Percentiles rank a stretch among this genome's conserved stretches.
Evolutionary conservation across 148 eudicot genomes (phyloP).

Genomic region (Rhododendron simsii): DNA sequence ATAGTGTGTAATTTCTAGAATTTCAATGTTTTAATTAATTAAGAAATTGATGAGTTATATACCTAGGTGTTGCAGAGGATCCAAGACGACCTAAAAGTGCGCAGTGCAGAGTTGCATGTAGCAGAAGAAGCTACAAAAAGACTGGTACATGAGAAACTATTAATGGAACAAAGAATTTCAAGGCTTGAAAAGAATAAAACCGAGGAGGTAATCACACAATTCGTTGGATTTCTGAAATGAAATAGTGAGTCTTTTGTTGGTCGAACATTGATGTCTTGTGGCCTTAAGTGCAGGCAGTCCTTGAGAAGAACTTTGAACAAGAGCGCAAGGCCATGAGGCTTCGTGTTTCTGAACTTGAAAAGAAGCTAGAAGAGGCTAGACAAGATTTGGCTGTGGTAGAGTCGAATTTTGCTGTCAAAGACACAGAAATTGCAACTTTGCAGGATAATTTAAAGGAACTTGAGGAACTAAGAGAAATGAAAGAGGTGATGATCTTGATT

Average conservation of each 20-base stretch:
- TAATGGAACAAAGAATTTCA: constrained; percentile 58
- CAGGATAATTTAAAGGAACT: constrained; percentile 70
- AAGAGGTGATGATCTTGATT: constrained; percentile 52
- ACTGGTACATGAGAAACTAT: constrained; percentile 57
- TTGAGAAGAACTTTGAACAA: constrained; percentile 49
- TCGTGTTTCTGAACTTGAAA: constrained; percentile 66
- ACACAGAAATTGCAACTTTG: constrained; percentile 47
- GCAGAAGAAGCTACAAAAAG: constrained; percentile 72
- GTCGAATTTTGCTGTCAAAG: constrained; percentile 56
- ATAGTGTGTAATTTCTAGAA: not conserved
- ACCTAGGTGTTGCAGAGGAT: constrained; percentile 56
- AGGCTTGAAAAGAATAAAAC: constrained; percentile 59
- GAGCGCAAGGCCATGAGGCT: constrained; percentile 50
- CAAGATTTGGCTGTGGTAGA: constrained; percentile 46
- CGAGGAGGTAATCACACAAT: constrained; percentile 43
- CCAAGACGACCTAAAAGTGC: constrained; percentile 65
- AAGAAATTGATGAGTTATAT: not conserved
- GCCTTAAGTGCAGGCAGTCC: constrained; percentile 39
- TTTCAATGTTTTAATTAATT: not conserved
- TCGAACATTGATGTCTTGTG: constrained; percentile 13
- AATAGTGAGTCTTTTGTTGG: not conserved
- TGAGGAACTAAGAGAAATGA: constrained; percentile 94
- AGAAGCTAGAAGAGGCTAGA: constrained; percentile 46
- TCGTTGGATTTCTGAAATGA: not conserved
- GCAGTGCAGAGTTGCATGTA: constrained; percentile 63